phyloP scores from a whole-genome alignment of 75 land plant species.

The Isoetes taiwanensis region DNA sequence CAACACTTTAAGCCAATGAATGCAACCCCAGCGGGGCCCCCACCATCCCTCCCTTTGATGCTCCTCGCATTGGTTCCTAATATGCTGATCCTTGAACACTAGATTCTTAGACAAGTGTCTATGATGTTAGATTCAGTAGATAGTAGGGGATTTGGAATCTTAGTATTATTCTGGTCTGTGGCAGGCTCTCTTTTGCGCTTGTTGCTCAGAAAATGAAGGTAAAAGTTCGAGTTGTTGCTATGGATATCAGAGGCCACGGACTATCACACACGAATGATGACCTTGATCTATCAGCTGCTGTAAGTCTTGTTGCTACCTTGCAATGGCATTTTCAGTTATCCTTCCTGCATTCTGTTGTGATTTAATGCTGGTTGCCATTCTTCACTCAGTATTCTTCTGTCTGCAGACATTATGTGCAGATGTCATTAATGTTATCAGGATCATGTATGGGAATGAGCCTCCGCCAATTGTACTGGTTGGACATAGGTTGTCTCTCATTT shows the following conservation, averaged over 20 bases:
- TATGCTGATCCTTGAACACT: no score
- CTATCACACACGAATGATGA: slow-evolving; percentile 62
- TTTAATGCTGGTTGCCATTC: background rate
- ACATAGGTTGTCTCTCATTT: slow-evolving; percentile 52
- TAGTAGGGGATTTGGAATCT: no score
- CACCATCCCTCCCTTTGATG: no score
- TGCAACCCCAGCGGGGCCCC: no score
- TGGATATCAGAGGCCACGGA: slow-evolving; percentile 96
- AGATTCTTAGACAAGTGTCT: no score
- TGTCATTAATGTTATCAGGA: slow-evolving; percentile 59
- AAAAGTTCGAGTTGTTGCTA: slow-evolving; percentile 70
- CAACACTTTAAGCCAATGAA: no score
- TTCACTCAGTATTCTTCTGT: background rate
- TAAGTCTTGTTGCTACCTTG: background rate
- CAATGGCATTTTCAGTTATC: background rate
- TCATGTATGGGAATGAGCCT: slow-evolving; percentile 66
- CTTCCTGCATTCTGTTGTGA: no score
- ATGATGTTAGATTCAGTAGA: no score
- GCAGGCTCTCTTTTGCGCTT: slow-evolving; percentile 90
- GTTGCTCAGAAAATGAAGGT: slow-evolving; percentile 65
- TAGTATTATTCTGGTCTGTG: no score
- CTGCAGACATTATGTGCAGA: slow-evolving; percentile 80
- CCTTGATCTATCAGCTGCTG: slow-evolving; percentile 69
- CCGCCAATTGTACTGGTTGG: slow-evolving; percentile 91
- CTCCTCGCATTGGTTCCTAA: no score